phyloP scores from a whole-genome alignment of 208 protist species.

The Polymyxa betae region DNA sequence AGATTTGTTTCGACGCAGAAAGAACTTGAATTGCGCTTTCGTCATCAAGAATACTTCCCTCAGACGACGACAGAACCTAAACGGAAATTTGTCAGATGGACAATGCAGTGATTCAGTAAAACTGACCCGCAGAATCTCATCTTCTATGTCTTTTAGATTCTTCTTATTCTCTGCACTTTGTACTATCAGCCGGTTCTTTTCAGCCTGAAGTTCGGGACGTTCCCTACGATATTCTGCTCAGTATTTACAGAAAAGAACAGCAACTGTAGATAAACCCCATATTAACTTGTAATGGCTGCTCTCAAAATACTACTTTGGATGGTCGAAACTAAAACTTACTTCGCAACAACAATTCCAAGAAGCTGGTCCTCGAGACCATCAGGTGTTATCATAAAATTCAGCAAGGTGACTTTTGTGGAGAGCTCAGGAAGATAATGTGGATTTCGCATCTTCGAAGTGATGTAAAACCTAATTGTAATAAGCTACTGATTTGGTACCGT shows the following conservation, averaged over 20 bases:
- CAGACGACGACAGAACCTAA: constrained; percentile 71
- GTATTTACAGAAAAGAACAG: too few relatives aligned
- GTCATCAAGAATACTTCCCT: constrained; percentile 86
- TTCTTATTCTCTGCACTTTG: constrained; percentile 82
- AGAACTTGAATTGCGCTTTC: constrained; percentile 78
- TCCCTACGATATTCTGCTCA: constrained; percentile 72
- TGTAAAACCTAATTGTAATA: constrained; percentile 81
- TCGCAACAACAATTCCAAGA: constrained; percentile 87
- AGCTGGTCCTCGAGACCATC: constrained; percentile 92
- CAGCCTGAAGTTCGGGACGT: constrained; percentile 89
- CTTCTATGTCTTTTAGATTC: constrained; percentile 76
- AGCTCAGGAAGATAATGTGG: constrained; percentile 94
- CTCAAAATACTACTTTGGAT: constrained; percentile 54
- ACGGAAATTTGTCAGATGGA: too few relatives aligned
- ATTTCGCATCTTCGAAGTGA: constrained; percentile 94
- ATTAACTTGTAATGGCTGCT: neutral
- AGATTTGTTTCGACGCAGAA: constrained; percentile 61
- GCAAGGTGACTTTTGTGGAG: constrained; percentile 82
- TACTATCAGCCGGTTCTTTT: constrained; percentile 89
- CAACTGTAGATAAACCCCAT: too few relatives aligned
- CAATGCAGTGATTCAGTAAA: too few relatives aligned
- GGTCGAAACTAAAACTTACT: neutral
- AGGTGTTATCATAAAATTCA: constrained; percentile 96
- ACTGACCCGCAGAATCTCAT: constrained; percentile 78
- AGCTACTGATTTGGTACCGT: neutral